These are phyloP conservation scores for Tolypocladium guangdongense DNA, from an alignment of 2,329 filamentous ascomycete genomes.

Conservation along the genomic window DNA sequence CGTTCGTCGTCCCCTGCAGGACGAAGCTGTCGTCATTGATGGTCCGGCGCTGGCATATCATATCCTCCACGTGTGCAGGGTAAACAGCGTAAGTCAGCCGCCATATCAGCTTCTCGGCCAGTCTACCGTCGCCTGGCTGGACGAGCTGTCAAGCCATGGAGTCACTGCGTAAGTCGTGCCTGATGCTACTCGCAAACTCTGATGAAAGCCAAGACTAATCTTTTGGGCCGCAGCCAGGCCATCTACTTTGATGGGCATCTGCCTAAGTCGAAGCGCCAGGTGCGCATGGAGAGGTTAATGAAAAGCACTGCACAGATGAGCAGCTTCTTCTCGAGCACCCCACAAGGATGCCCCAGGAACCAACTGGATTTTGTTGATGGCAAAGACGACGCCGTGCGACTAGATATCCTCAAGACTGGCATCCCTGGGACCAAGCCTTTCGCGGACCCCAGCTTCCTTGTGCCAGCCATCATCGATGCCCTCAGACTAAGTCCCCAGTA, in stretches of 20 bases:
- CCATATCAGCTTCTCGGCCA: slow-evolving; percentile 53
- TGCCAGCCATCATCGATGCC: slow-evolving; percentile 65
- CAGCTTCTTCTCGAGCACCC: slow-evolving; percentile 27
- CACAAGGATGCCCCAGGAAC: slow-evolving; percentile 13
- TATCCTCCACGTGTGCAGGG: slow-evolving; percentile 47
- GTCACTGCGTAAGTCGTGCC: slow-evolving; percentile 46
- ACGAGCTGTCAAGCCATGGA: slow-evolving; percentile 41
- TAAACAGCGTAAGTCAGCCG: slow-evolving; percentile 42
- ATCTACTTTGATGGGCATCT: slow-evolving; percentile 85
- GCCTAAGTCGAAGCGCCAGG: slow-evolving; percentile 52
- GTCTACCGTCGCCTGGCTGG: slow-evolving; percentile 51
- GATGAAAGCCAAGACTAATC: not conserved
- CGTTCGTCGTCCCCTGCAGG: slow-evolving; percentile 26
- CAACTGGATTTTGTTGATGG: slow-evolving; percentile 8
- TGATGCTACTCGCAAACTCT: not conserved
- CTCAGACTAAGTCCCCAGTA: slow-evolving; percentile 38
- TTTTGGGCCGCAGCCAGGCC: slow-evolving; percentile 26
- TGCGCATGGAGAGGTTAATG: slow-evolving; percentile 50
- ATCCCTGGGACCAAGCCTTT: slow-evolving; percentile 18
- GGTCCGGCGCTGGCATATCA: slow-evolving; percentile 71
- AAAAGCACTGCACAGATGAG: slow-evolving; percentile 44
- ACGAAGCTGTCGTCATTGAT: slow-evolving; percentile 49
- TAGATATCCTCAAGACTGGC: slow-evolving; percentile 14
- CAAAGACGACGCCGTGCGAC: not conserved
- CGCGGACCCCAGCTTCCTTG: slow-evolving; percentile 57